Evolutionary conservation across 129 eudicot genomes (phyloP).

Genomic region (Gnaphalium uliginosum): DNA sequence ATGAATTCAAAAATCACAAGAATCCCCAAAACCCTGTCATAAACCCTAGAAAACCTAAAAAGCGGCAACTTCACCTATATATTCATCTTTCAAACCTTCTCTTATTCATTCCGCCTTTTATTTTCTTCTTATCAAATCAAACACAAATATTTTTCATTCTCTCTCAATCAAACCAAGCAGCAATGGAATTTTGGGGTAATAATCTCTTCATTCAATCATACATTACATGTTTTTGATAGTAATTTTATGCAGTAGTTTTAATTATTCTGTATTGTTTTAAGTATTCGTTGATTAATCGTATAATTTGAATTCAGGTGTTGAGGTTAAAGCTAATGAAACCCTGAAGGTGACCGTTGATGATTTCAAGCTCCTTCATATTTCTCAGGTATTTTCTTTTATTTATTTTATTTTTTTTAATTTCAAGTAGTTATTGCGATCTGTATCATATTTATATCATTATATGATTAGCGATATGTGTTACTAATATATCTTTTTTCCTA

Average conservation of each 20-base stretch:
- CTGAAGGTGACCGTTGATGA: conserved; percentile 45
- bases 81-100: background rate
- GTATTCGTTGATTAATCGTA: conserved; percentile 1
- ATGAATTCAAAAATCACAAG: background rate
- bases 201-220: background rate
- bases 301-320: conserved; percentile 52
- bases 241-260: background rate
- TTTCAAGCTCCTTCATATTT: conserved; percentile 53
- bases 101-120: background rate
- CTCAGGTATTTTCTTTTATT: conserved; percentile 74
- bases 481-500: background rate
- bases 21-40: background rate
- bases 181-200: conserved; percentile 4
- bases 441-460: background rate
- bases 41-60: conserved; percentile 2
- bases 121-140: background rate
- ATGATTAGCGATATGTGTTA: background rate
- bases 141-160: background rate
- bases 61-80: background rate
- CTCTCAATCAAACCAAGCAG: background rate
- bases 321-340: conserved; percentile 62
- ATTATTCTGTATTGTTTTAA: too few species aligned
- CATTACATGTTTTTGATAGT: background rate
- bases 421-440: background rate
- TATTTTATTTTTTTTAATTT: too few species aligned